phyloP scores from a whole-genome alignment of 140 eudicot genomes.

The Senecio squalidus region DNA sequence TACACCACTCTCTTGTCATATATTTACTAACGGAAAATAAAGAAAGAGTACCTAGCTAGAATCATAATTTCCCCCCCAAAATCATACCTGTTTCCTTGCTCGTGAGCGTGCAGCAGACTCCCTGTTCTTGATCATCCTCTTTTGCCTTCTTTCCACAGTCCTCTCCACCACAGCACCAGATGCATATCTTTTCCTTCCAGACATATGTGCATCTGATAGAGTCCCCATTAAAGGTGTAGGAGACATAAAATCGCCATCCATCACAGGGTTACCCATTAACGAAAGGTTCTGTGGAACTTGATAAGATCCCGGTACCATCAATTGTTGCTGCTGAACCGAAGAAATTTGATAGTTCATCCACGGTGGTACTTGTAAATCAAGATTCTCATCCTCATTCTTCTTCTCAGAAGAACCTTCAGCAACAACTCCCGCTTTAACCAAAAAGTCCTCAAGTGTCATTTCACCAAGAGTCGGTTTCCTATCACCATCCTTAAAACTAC shows the following conservation, averaged over 20 bases:
- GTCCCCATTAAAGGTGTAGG: constrained; percentile 19
- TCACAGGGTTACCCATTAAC: constrained; percentile 2
- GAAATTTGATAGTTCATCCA: constrained; percentile 19
- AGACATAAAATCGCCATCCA: constrained; percentile 32
- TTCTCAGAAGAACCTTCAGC: constrained; percentile 25
- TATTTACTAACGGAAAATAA: not conserved
- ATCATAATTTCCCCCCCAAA: not conserved
- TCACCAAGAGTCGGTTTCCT: constrained; percentile 36
- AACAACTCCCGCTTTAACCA: constrained; percentile 38
- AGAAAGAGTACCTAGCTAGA: not conserved
- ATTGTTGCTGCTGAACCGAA: constrained; percentile 18
- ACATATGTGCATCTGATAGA: constrained; percentile 12
- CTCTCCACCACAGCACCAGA: constrained; percentile 41
- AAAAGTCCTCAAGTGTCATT: constrained; percentile 42
- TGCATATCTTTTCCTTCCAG: constrained; percentile 20
- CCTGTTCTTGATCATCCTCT: constrained; percentile 47
- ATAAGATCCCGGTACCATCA: constrained; percentile 18
- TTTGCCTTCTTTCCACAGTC: constrained; percentile 44
- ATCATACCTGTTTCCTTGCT: constrained; percentile 41
- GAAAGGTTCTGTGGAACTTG: constrained; percentile 18
- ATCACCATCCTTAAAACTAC: constrained; percentile 11
- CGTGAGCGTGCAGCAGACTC: constrained; percentile 56
- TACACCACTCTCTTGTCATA: constrained; percentile 10
- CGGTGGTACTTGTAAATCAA: constrained; percentile 13
- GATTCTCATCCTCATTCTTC: constrained; percentile 2